Base-by-base conservation (phyloP, 805 yeast genomes). In the Priceomyces haplophilus region DNA sequence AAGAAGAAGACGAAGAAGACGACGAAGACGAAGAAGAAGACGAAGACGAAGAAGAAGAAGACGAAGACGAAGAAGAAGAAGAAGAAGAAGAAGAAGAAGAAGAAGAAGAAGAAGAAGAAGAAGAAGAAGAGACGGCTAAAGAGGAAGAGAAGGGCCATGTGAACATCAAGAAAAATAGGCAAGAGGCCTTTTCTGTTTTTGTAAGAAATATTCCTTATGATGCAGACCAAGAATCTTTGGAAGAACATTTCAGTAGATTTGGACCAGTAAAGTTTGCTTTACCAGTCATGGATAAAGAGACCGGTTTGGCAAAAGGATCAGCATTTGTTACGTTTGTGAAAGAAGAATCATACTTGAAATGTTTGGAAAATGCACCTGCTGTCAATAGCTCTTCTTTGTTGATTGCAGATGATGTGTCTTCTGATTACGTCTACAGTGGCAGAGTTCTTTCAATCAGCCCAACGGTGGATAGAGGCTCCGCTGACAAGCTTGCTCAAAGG, bases 161-260 rank as follows among this genome's bases (percentile, higher is more conserved):
- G 29, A 65, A 56, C 47, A 65, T 67, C 40, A 69, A 69, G 44
- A 59, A 62, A 34, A 85, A 86, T 62, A 83, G 70, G 59, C 83
- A 79, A 59, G 93, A 85, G 52, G 71, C 76, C 4, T 85, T 56
- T 49, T 83, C 96, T 4, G 64, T 93, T 18, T 93, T 93, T 59
- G 87, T 93, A 8, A 80, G 99, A 58, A 93, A 93, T 57, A 80
- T 93, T 27, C 98, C 99, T 1, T 93, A 91, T 58, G 97, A 88
- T 63, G 95, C 97, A 3, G 88, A 95, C 27, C 77, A 76, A 37
- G 97, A 90, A 42, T 64, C 83, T 1, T 72, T 93, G 31, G 74
- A 71, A 37, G 88, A 81, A 40, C 98, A 91, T 61, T 93, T 93
- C 56, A 64, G 67, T 44, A 76, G 80, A 52, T 89, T 93, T 60